These are phyloP conservation scores for Psophocarpus tetragonolobus DNA, from an alignment of 306 rosid genomes.

Conservation along the genomic window DNA sequence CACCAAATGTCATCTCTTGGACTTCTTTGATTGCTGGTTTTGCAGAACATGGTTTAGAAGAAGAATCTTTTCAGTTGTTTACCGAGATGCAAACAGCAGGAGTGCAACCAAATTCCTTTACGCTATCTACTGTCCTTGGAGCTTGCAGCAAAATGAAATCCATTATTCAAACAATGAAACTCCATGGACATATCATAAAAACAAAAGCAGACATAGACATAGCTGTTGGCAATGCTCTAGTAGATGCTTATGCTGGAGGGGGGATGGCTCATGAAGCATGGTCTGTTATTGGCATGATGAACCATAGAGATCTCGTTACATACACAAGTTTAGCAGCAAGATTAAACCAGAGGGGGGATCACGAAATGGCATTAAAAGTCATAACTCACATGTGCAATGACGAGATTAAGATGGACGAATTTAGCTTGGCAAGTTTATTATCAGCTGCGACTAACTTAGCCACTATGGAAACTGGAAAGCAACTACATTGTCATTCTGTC, in stretches of 20 bases:
- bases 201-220: slow-evolving; percentile 43
- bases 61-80: slow-evolving; percentile 47
- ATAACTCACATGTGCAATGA: slow-evolving; percentile 51
- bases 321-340: slow-evolving; percentile 65
- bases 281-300: slow-evolving; percentile 51
- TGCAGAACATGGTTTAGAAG: slow-evolving; percentile 56
- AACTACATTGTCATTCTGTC: slow-evolving; percentile 58
- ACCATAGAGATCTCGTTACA: slow-evolving; percentile 53
- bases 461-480: slow-evolving; percentile 57
- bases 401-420: slow-evolving; percentile 55
- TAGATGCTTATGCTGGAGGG: slow-evolving; percentile 66
- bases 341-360: slow-evolving; percentile 57
- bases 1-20: slow-evolving; percentile 66
- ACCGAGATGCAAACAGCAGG: slow-evolving; percentile 60
- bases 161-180: slow-evolving; percentile 43
- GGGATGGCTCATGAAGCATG: slow-evolving; percentile 56
- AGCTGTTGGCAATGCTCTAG: slow-evolving; percentile 69
- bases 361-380: slow-evolving; percentile 52
- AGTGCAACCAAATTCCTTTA: slow-evolving; percentile 58
- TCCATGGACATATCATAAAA: slow-evolving; percentile 61
- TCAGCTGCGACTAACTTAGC: slow-evolving; percentile 70
- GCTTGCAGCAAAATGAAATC: slow-evolving; percentile 50
- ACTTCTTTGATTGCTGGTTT: slow-evolving; percentile 70
- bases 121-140: slow-evolving; percentile 54
- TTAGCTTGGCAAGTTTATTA: slow-evolving; percentile 63